Conservation (phyloP, 2,329 filamentous ascomycete genomes). For the Paramyrothecium sp. region DNA sequence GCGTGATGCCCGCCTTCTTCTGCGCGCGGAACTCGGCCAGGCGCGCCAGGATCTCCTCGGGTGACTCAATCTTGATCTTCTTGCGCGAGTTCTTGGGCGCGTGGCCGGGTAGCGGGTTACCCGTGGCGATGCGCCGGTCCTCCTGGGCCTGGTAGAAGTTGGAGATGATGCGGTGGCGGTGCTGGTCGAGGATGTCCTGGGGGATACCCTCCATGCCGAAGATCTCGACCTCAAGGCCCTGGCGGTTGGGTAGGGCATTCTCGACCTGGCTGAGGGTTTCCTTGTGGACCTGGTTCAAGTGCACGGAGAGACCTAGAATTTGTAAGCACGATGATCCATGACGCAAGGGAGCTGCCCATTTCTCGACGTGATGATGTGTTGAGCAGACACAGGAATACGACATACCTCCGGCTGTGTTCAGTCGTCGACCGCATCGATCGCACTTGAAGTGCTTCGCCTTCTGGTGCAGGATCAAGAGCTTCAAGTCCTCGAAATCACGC, state of each 20-base stretch:
- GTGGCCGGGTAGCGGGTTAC: slow-evolving; percentile 74
- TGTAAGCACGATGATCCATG: slow-evolving; percentile 10
- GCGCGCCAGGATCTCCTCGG: slow-evolving; percentile 77
- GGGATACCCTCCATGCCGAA: slow-evolving; percentile 98
- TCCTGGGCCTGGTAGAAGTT: slow-evolving; percentile 84
- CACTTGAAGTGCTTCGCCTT: slow-evolving; percentile 99
- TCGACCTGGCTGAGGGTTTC: slow-evolving; percentile 84
- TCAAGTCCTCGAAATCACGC: slow-evolving; percentile 95
- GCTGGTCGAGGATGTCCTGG: slow-evolving; percentile 76
- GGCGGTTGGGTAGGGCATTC: slow-evolving; percentile 85
- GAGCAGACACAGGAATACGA: neutral
- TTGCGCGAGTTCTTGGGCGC: slow-evolving; percentile 64
- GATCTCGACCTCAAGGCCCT: slow-evolving; percentile 88
- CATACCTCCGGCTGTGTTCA: slow-evolving; percentile 93
- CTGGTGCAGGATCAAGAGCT: slow-evolving; percentile 94
- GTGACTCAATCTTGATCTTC: slow-evolving; percentile 70
- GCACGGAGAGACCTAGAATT: slow-evolving; percentile 77
- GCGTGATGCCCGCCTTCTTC: slow-evolving; percentile 53
- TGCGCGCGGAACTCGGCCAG: slow-evolving; percentile 74
- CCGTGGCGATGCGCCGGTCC: slow-evolving; percentile 77
- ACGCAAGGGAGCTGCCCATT: no score
- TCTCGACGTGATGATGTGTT: neutral
- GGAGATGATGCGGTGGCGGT: slow-evolving; percentile 82
- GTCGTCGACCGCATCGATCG: slow-evolving; percentile 79
- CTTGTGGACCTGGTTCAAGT: slow-evolving; percentile 99